These are phyloP conservation scores for Debaryomycetaceae sp. DNA, from an alignment of 1,139 yeast species.

Conservation along the genomic window DNA sequence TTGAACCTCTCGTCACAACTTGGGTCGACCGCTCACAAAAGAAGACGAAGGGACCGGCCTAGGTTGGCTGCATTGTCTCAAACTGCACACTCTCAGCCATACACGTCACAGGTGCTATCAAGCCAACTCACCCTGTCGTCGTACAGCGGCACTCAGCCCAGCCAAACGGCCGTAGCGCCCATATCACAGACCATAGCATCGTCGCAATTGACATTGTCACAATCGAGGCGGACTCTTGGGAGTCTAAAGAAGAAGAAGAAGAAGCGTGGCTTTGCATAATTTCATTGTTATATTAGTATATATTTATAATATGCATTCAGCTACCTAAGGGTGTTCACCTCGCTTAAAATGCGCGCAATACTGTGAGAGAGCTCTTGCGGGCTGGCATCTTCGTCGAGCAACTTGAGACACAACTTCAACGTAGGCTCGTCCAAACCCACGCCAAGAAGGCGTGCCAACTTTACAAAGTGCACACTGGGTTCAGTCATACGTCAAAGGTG, in stretches of 20 bases:
- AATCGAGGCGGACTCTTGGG: conserved; percentile 9
- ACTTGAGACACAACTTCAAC: conserved; percentile 30
- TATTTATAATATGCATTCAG: conserved; percentile 6
- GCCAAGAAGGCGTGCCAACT: conserved; percentile 24
- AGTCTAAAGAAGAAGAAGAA: conserved; percentile 23
- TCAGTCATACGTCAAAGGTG: conserved; percentile 1
- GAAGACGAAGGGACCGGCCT: too few relatives aligned
- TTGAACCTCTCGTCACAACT: conserved; percentile 19
- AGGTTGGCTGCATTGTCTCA: too few relatives aligned
- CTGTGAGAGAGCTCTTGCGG: conserved; percentile 27
- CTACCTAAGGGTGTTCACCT: conserved; percentile 17
- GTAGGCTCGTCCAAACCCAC: conserved; percentile 27
- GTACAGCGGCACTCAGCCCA: conserved; percentile 1
- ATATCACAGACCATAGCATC: conserved; percentile 5
- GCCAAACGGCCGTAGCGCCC: conserved; percentile 7
- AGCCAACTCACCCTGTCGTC: background rate
- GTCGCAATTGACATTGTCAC: conserved; percentile 7
- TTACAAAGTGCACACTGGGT: conserved; percentile 9
- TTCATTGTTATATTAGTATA: conserved; percentile 3
- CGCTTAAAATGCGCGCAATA: conserved; percentile 23
- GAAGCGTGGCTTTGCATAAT: conserved; percentile 27
- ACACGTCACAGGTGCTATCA: background rate
- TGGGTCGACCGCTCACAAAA: too few relatives aligned
- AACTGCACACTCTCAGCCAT: too few relatives aligned
- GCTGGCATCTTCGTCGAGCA: conserved; percentile 37